phyloP scores from a whole-genome alignment of 257 asterid genomes.

The Scutellaria galericulata region DNA sequence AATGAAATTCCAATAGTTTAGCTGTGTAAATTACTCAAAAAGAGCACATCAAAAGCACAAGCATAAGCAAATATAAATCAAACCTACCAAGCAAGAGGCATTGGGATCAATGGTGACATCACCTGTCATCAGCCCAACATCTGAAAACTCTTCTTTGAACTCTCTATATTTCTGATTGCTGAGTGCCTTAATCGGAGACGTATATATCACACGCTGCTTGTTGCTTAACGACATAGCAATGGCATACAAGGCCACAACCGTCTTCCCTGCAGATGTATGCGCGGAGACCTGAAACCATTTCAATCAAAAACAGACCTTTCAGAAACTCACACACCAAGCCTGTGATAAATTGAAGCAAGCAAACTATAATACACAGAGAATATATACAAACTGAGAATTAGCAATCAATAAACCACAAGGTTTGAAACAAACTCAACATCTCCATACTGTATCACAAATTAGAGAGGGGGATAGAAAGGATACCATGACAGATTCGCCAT shows the following conservation, averaged over 20 bases:
- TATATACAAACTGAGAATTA: too few relatives aligned
- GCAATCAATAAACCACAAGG: background rate
- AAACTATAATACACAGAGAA: background rate
- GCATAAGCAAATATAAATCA: slow-evolving; percentile 26
- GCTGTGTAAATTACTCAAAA: slow-evolving; percentile 13
- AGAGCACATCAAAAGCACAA: slow-evolving; percentile 11
- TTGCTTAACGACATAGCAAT: slow-evolving; percentile 88
- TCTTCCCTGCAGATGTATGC: slow-evolving; percentile 96
- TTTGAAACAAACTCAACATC: background rate
- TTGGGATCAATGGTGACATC: slow-evolving; percentile 95
- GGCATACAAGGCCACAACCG: slow-evolving; percentile 91
- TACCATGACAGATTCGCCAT: slow-evolving; percentile 96
- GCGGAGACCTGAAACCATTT: slow-evolving; percentile 74
- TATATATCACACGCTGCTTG: slow-evolving; percentile 87
- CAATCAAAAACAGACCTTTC: slow-evolving; percentile 22
- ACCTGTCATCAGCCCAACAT: slow-evolving; percentile 99
- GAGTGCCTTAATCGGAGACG: slow-evolving; percentile 96
- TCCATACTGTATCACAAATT: background rate
- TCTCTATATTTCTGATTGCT: slow-evolving; percentile 97
- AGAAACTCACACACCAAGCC: background rate
- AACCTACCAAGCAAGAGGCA: slow-evolving; percentile 96
- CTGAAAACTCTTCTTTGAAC: slow-evolving; percentile 97
- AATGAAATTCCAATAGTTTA: slow-evolving; percentile 34
- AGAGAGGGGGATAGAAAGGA: background rate
- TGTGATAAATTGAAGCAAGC: background rate